phyloP scores from a whole-genome alignment of 2,329 filamentous ascomycete species.

The Epichloe sibirici region DNA sequence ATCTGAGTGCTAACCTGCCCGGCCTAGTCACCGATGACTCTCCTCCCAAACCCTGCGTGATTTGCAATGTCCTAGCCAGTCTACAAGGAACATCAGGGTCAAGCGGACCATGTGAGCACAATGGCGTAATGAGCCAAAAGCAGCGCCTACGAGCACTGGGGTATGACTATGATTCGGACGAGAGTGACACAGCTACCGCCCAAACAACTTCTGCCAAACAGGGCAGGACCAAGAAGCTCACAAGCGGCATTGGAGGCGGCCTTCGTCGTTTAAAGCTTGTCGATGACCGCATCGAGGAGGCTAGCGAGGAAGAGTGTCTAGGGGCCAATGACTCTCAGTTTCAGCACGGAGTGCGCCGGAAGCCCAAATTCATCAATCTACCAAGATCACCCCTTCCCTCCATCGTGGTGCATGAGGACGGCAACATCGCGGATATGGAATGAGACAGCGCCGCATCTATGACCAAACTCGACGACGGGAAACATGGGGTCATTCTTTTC shows the following conservation, averaged over 20 bases:
- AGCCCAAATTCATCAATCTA: neutral
- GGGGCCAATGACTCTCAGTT: neutral
- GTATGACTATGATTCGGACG: constrained; percentile 15
- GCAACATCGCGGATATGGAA: neutral
- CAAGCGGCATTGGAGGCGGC: constrained; percentile 2
- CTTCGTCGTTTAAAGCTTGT: constrained; percentile 7
- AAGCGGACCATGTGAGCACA: constrained; percentile 3
- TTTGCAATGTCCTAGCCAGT: constrained; percentile 6
- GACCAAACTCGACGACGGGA: neutral
- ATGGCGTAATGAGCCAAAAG: constrained; percentile 8
- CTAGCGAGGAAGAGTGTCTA: constrained; percentile 4
- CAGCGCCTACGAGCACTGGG: constrained; percentile 13
- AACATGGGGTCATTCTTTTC: neutral
- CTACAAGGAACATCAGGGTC: neutral
- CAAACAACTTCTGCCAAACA: neutral
- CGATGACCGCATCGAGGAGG: constrained; percentile 6
- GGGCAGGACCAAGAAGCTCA: constrained; percentile 6
- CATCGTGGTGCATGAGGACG: neutral
- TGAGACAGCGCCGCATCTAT: neutral
- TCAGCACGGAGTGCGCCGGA: constrained; percentile 1
- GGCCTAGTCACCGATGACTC: constrained; percentile 9
- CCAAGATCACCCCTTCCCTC: neutral
- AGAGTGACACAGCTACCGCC: constrained; percentile 1
- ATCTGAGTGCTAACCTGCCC: constrained; percentile 21
- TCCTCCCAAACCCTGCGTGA: constrained; percentile 4